Evolutionary conservation across 768 basidiomycete species (phyloP), one percentile per base, ranked within the genome.

Genomic region (Panus rudis): DNA sequence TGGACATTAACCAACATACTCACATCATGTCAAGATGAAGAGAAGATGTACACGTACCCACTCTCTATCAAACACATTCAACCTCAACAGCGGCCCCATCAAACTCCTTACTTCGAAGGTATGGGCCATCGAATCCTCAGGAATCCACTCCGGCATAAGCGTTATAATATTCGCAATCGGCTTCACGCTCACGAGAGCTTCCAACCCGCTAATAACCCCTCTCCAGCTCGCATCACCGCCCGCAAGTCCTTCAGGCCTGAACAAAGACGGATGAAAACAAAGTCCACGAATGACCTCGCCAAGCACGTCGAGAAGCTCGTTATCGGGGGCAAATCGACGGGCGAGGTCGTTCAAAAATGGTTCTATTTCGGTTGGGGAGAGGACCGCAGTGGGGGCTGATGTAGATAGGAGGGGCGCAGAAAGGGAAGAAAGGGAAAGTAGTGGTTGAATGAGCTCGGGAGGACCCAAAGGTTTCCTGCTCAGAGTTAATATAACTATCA

Each of bases 1-100:
- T 50, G 39, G 53, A 43, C 28, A 21, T 27, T 19, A 40, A 34
- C 25, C n/a, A n/a, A 7, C 22, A 7, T 4, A 25, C 20, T 23
- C 16, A 25, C 21, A 23, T 42, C 34, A 42, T 6, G 33, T 4
- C 31, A 24, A 14, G n/a, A 26, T 35, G 22, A 26, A 46, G 16
- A 35, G 33, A 7, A 17, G 16, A 7, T 25, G 6, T 12, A 46
- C 55, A 65, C 74, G 52, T 58, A 93, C 85, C 81, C 90, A 93
- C 73, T 98, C 87, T 42, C 79, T 67, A n/a, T 81, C 75, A 58
- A 94, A 97, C 4, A 92, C 80, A 28, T 85, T 84, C 41, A 98
- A 69, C 25, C 92, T 70, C 48, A 85, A 78, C 21, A 97, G 63
- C 1, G 91, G 92, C 0, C 96, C 96, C 51, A 98, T 65, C 32